Evolutionary conservation across 192 early-diverging fungal genomes (phyloP).

Genomic region (Coemansia sp.): DNA sequence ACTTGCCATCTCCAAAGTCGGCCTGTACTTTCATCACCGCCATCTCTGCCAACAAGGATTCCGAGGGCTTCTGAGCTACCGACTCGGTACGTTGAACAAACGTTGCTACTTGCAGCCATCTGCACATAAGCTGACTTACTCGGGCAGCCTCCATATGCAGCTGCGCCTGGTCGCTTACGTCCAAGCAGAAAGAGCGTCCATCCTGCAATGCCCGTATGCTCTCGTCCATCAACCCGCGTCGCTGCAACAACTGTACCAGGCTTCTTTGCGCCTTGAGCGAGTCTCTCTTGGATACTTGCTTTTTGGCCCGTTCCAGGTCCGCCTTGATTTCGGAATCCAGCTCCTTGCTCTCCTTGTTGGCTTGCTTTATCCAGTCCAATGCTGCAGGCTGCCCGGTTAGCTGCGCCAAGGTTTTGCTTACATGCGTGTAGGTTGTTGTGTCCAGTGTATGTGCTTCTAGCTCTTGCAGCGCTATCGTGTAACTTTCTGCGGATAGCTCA

Average conservation of each 20-base stretch:
- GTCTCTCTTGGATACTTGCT: slow-evolving; percentile 25
- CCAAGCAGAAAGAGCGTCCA: slow-evolving; percentile 23
- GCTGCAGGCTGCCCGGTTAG: slow-evolving; percentile 1
- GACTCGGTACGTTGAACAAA: slow-evolving; percentile 21
- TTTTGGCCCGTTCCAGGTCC: slow-evolving; percentile 13
- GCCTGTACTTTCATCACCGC: slow-evolving; percentile 29
- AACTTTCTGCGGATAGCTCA: slow-evolving; percentile 13
- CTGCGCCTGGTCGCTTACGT: slow-evolving; percentile 21
- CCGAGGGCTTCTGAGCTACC: slow-evolving; percentile 12
- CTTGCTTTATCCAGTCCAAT: slow-evolving; percentile 9
- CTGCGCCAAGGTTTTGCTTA: slow-evolving; percentile 21
- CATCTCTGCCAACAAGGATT: slow-evolving; percentile 8
- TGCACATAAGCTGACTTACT: slow-evolving; percentile 13
- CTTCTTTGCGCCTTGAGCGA: slow-evolving; percentile 15
- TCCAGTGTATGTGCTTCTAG: slow-evolving; percentile 20
- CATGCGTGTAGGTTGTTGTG: slow-evolving; percentile 3
- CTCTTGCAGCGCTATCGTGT: slow-evolving; percentile 27
- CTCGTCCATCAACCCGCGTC: slow-evolving; percentile 22
- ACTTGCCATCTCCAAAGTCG: slow-evolving; percentile 29
- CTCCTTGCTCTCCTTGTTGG: slow-evolving; percentile 11
- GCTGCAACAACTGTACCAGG: slow-evolving; percentile 12
- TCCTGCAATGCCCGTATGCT: slow-evolving; percentile 28
- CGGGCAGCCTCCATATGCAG: slow-evolving; percentile 23
- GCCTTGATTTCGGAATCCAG: slow-evolving; percentile 13
- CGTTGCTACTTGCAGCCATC: slow-evolving; percentile 43